Conservation (phyloP, 495 filamentous ascomycete genomes). For the Aspergillus conjunctus region DNA sequence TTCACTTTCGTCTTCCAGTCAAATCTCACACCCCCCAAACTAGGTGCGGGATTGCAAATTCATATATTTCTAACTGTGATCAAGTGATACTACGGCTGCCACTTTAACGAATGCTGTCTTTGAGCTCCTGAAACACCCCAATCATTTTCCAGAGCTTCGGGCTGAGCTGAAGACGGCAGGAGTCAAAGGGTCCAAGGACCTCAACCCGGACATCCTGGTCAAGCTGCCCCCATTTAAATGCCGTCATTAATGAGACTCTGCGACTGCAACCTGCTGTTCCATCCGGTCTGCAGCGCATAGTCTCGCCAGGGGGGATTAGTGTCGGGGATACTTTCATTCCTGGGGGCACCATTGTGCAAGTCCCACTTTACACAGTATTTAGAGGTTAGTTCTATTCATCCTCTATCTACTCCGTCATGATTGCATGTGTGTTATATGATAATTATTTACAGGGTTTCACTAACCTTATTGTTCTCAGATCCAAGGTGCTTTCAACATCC, state of each 20-base stretch:
- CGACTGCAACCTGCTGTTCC: slow-evolving; percentile 6
- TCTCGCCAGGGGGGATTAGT: not conserved
- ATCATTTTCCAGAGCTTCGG: not conserved
- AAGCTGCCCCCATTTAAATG: not conserved
- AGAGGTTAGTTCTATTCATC: not conserved
- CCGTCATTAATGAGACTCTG: not conserved
- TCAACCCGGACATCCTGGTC: not conserved
- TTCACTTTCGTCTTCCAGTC: not conserved
- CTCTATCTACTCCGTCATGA: no score
- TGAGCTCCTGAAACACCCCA: not conserved
- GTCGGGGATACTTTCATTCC: not conserved
- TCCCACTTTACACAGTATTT: not conserved
- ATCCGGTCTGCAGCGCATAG: not conserved
- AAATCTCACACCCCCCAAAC: not conserved
- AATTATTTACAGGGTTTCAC: no score
- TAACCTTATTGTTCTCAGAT: not conserved
- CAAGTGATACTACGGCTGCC: not conserved
- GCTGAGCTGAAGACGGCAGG: not conserved
- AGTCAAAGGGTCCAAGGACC: not conserved
- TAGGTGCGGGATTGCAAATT: not conserved
- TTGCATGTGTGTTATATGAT: no score
- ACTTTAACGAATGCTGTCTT: not conserved
- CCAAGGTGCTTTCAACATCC: not conserved
- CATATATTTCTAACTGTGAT: not conserved
- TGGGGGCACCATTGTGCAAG: not conserved